Conservation (phyloP, 495 filamentous ascomycete genomes). For the Glarea lozoyensis region DNA sequence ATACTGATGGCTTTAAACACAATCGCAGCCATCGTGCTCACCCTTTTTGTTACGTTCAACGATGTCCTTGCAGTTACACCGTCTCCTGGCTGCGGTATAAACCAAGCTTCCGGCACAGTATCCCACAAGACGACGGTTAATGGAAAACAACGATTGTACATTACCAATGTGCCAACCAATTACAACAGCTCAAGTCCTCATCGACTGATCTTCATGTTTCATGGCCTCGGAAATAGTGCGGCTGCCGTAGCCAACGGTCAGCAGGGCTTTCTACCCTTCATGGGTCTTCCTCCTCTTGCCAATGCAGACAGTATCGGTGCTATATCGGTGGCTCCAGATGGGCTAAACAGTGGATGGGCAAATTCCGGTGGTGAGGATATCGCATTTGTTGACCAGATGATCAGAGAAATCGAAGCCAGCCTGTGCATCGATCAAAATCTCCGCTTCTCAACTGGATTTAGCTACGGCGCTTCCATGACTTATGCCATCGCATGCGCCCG, state of each 20-base stretch:
- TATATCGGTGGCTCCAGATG: conserved; percentile 34
- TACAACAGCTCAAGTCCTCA: conserved; percentile 32
- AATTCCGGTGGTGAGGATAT: conserved; percentile 35
- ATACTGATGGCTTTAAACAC: background rate
- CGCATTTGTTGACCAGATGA: conserved; percentile 30
- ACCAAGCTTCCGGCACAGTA: background rate
- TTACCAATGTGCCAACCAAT: conserved; percentile 28
- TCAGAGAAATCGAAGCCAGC: conserved; percentile 28
- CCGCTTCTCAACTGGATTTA: conserved; percentile 39
- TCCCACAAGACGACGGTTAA: conserved; percentile 1
- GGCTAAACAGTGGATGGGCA: conserved; percentile 33
- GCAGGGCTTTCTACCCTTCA: conserved; percentile 20
- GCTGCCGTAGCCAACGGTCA: conserved; percentile 27
- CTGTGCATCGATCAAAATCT: conserved; percentile 36
- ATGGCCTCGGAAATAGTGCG: conserved; percentile 29
- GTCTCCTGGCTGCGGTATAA: conserved; percentile 1
- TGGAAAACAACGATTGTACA: conserved; percentile 20
- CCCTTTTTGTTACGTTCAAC: background rate
- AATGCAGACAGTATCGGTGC: conserved; percentile 25
- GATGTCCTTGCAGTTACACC: background rate
- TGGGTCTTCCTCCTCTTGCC: conserved; percentile 29
- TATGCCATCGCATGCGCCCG: conserved; percentile 36
- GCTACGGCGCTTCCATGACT: conserved; percentile 40
- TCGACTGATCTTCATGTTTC: conserved; percentile 32
- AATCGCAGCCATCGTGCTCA: background rate